Percentiles rank a stretch among this genome's conserved stretches.
These are phyloP conservation scores for Lactarius hengduanensis DNA, from an alignment of 768 basidiomycete genomes.

Conservation along the genomic window DNA sequence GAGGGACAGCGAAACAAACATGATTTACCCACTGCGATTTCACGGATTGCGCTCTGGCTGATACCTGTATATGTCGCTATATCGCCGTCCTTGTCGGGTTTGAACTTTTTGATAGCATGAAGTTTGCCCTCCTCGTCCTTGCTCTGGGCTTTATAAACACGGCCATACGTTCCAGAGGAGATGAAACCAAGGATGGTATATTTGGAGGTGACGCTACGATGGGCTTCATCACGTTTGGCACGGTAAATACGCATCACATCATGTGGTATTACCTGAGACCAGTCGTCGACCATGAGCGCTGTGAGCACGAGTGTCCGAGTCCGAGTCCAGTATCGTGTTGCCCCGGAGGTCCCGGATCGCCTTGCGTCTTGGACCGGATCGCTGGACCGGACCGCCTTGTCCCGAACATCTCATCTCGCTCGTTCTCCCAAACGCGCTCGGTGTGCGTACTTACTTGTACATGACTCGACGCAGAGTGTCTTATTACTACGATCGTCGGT, in stretches of 20 bases:
- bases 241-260: conserved; percentile 91
- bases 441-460: background rate
- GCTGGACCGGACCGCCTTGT: conserved; percentile 2
- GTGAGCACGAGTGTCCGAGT: background rate
- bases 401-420: background rate
- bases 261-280: conserved; percentile 31
- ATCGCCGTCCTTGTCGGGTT: conserved; percentile 99
- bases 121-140: conserved; percentile 65
- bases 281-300: conserved; percentile 27
- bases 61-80: conserved; percentile 94
- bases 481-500: conserved; percentile 76
- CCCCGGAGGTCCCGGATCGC: background rate
- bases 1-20: background rate
- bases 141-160: conserved; percentile 96
- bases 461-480: conserved; percentile 76
- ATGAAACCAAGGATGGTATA: conserved; percentile 96
- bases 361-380: conserved; percentile 2
- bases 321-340: background rate
- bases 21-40: conserved; percentile 75
- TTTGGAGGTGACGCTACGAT: conserved; percentile 69
- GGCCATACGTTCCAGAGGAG: conserved; percentile 95
- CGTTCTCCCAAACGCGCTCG: background rate
- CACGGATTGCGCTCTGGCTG: conserved; percentile 94
- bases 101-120: conserved; percentile 99
- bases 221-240: conserved; percentile 67